Base-by-base conservation (phyloP, 108 stramenopile genomes). In the Cyclotella atomus region DNA sequence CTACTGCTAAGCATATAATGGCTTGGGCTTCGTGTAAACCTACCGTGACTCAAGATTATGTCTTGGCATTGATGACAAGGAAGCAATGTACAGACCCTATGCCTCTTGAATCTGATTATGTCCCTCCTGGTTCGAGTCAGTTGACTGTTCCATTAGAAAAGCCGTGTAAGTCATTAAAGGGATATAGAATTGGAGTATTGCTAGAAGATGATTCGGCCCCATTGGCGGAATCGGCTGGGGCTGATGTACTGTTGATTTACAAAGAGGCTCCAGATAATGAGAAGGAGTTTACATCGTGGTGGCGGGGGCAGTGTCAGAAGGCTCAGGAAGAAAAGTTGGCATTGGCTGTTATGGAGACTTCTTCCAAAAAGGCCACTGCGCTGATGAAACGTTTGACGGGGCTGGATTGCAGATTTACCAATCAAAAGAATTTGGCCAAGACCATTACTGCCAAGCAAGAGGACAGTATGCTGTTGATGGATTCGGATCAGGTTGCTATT, bases 1-100 rank as follows among this genome's bases (percentile, higher is more conserved):
- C 73, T n/a, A 70, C 73, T 8, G 82, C 82, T 28, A 83, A 83
- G 60, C 67, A 66, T 25, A 83, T 83, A 28, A 71, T 65, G 68
- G 82, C 82, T n/a, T 83, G 82, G 82, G 82, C 82, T 19, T 69
- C 67, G 17, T 67, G 82, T 32, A 46, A 67, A 45, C 73, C 71
- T 4, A 35, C 69, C 15, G 82, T 83, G 5, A 79, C 82, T 7
- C 33, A 33, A 41, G 78, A 28, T 34, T 83, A 75, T 35, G 19
- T 83, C 0, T 44, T 64, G 46, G 61, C 73, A 16, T 55, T 83
- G 57, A 35, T 83, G 45, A 36, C 36, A 29, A 73, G 82, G 54
- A 53, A 33, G 60, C n/a, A 61, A 15, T 44, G 66, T 23, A 15
- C 4, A 9, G 73, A 75, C 20, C 36, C 28, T 6, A 16, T 83